Base-by-base conservation (phyloP, 495 filamentous ascomycete genomes). In the Hyaloscypha hepaticicola region DNA sequence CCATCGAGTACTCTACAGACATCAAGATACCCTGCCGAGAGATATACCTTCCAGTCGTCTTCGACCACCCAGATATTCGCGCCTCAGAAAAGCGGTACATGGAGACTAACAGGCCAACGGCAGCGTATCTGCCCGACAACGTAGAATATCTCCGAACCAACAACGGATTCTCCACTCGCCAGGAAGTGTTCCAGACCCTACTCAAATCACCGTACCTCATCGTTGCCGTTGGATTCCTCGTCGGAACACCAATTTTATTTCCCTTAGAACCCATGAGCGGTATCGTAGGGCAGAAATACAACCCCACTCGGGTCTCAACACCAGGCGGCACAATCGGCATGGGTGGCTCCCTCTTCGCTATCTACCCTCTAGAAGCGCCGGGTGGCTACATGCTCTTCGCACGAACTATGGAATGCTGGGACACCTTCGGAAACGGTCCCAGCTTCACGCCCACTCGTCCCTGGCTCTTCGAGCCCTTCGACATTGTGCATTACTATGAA, bases 321-420 rank as follows among this genome's bases (percentile, higher is more conserved):
- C 83, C 83, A 0, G 81, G 78, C 16, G 84, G 85, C 1, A 80
- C 78, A 4, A 78, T 85, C 0, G 74, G 73, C 2, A 82, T 82
- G 77, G 85, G 84, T 19, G 85, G 85, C 7, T 77, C 73, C 11
- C 82, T 80, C 64, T 79, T 85, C 70, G 76, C 77, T 24, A 70
- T 86, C 14, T 85, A 88, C 66, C 82, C 83, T 9, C 81, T 85
- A 7, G 84, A 86, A 62, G 77, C 77, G 5, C 85, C 85, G 0
- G 85, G 85, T 4, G 85, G 85, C 0, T 86, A 85, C 66, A 79
- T 83, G 72, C 77, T 85, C 66, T 78, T 80, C 1, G 85, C 80
- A 0, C 69, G 79, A 33, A 86, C 84, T 0, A 79, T 87, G 16
- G 82, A 81, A 0, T 76, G 80, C 28, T 79, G 81, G 58, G 84